A percentile compares a stretch with the other conserved stretches of the same genome.
These are phyloP conservation scores for Colletotrichum lindemuthianum DNA, from an alignment of 2,329 filamentous ascomycete species.

Conservation along the genomic window DNA sequence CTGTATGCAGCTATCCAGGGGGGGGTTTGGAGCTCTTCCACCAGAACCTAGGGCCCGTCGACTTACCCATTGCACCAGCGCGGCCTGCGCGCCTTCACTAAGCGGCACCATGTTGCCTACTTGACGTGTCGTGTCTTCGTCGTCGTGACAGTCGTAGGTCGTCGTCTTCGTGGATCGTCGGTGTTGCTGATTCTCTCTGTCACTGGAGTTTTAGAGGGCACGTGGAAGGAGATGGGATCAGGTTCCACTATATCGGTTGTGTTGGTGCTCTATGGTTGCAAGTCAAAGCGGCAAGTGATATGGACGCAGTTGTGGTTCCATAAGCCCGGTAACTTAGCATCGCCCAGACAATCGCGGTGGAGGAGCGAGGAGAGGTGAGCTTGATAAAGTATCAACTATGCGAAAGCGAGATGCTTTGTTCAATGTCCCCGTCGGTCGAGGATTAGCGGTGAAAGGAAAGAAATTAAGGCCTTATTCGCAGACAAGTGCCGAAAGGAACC, in stretches of 20 bases:
- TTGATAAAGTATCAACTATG: slow-evolving; percentile 17
- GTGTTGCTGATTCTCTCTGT: background rate
- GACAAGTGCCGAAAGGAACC: slow-evolving; percentile 21
- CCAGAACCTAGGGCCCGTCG: slow-evolving; percentile 21
- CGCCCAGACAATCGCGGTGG: slow-evolving; percentile 16
- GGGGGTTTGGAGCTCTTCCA: too few relatives aligned
- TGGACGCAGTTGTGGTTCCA: slow-evolving; percentile 22
- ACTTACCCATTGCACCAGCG: slow-evolving; percentile 66
- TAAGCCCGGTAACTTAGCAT: slow-evolving; percentile 24
- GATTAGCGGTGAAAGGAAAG: slow-evolving; percentile 28
- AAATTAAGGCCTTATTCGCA: slow-evolving; percentile 12
- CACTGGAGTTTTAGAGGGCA: slow-evolving; percentile 16
- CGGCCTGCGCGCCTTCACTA: slow-evolving; percentile 58
- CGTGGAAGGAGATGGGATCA: slow-evolving; percentile 22
- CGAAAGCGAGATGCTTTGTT: slow-evolving; percentile 7
- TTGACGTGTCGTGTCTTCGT: slow-evolving; percentile 12
- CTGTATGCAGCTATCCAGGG: too few relatives aligned
- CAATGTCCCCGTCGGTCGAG: slow-evolving; percentile 3
- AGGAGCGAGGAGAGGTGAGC: background rate
- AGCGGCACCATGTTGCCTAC: slow-evolving; percentile 49
- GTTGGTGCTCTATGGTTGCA: slow-evolving; percentile 19
- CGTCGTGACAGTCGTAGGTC: slow-evolving; percentile 14
- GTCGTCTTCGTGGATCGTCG: background rate
- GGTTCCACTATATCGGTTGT: slow-evolving; percentile 30
- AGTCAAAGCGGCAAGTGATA: slow-evolving; percentile 31